Conservation (phyloP, 1,284 basidiomycete genomes). For the Omphalotus olearius region DNA sequence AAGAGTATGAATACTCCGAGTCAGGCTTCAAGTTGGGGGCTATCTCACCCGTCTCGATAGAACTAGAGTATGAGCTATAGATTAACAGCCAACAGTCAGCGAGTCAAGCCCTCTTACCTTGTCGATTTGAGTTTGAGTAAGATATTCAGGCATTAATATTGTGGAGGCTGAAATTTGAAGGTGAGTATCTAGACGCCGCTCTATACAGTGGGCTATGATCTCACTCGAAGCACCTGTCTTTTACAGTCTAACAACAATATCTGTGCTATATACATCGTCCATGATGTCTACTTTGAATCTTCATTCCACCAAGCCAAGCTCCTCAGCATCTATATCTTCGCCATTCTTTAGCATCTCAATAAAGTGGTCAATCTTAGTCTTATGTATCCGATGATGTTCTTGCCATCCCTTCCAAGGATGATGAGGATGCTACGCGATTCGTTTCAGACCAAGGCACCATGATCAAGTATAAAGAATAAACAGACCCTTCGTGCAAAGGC, state of each 20-base stretch:
- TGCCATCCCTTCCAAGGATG: slow-evolving; percentile 91
- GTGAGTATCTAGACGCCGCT: no score
- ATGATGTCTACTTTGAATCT: no score
- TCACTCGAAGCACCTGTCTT: no score
- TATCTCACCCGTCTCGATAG: slow-evolving; percentile 42
- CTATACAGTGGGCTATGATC: no score
- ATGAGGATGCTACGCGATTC: slow-evolving; percentile 57
- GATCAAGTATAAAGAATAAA: slow-evolving; percentile 7
- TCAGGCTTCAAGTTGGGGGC: not conserved
- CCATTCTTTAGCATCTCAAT: slow-evolving; percentile 56
- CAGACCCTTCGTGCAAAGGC: slow-evolving; percentile 63
- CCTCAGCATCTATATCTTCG: slow-evolving; percentile 43
- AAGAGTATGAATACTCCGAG: not conserved
- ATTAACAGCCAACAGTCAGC: not conserved
- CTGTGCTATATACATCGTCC: no score
- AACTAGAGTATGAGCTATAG: slow-evolving; percentile 31
- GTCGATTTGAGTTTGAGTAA: slow-evolving; percentile 47
- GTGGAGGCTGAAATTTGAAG: no score
- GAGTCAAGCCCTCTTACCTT: slow-evolving; percentile 32
- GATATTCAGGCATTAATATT: slow-evolving; percentile 34
- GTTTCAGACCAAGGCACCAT: not conserved
- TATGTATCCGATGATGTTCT: slow-evolving; percentile 81
- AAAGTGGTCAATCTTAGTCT: slow-evolving; percentile 75
- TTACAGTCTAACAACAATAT: no score
- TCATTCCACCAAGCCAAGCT: not conserved